Conservation (phyloP, 768 basidiomycete genomes). For the Lentinula detonsa region DNA sequence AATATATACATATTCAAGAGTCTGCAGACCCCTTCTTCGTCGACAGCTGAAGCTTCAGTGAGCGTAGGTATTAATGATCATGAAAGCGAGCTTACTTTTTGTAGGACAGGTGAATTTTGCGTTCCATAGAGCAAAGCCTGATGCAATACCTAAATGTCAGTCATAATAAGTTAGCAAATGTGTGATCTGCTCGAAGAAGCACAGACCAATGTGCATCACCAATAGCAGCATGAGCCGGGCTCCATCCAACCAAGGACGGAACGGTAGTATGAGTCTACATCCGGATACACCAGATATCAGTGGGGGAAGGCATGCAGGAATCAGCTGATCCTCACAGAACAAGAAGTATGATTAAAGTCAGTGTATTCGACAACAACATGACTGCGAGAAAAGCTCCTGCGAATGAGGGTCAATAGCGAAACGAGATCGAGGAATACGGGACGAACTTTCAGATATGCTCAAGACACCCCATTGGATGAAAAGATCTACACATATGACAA, state of each 20-base stretch:
- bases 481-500: constrained; percentile 38
- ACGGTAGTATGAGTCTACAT: constrained; percentile 37
- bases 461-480: constrained; percentile 41
- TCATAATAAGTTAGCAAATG: not conserved
- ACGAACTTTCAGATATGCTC: constrained; percentile 41
- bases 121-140: constrained; percentile 34
- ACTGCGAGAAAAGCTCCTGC: constrained; percentile 40
- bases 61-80: not conserved
- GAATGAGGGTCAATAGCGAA: not conserved
- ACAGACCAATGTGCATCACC: constrained; percentile 39
- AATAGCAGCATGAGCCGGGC: constrained; percentile 43
- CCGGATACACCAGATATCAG: not conserved
- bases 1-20: constrained; percentile 43
- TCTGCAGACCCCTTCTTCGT: constrained; percentile 38
- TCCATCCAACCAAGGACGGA: constrained; percentile 49
- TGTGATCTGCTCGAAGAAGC: not conserved
- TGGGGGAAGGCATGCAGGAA: not conserved
- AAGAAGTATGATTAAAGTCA: constrained; percentile 35
- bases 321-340: constrained; percentile 28
- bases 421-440: not conserved
- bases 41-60: constrained; percentile 21
- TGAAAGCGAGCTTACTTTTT: constrained; percentile 23
- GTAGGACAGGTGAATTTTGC: constrained; percentile 37
- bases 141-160: constrained; percentile 31
- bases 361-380: constrained; percentile 33